Conservation (phyloP, 177 flowering plant species). For the Vitis hybrid region DNA sequence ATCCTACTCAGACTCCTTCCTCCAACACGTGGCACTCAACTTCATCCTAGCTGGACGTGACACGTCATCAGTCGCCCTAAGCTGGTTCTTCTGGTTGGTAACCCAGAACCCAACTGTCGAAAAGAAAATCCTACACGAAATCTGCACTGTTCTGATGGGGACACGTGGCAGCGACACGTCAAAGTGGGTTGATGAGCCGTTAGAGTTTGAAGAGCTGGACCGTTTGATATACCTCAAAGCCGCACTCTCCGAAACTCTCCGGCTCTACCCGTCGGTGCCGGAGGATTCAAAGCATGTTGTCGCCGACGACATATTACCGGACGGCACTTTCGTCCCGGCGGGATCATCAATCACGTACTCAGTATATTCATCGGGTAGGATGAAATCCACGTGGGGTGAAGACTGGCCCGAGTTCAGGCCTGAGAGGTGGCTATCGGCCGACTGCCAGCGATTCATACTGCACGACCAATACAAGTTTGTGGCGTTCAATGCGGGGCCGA, state of each 20-base stretch:
- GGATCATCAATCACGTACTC: conserved; percentile 77
- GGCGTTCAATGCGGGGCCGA: conserved; percentile 74
- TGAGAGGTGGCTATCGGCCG: conserved; percentile 61
- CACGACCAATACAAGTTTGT: conserved; percentile 56
- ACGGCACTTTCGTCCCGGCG: conserved; percentile 75
- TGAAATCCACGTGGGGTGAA: conserved; percentile 70
- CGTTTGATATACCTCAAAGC: conserved; percentile 67
- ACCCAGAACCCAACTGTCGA: conserved; percentile 51
- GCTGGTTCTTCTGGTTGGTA: conserved; percentile 76
- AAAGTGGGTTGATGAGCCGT: conserved; percentile 53
- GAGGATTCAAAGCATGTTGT: conserved; percentile 76
- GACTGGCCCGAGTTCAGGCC: conserved; percentile 70
- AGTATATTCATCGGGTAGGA: conserved; percentile 62
- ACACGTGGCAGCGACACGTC: conserved; percentile 53
- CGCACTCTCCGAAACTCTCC: conserved; percentile 66
- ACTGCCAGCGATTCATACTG: conserved; percentile 34
- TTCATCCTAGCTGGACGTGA: conserved; percentile 87
- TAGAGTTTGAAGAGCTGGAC: conserved; percentile 62
- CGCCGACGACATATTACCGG: conserved; percentile 65
- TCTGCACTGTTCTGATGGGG: conserved; percentile 49
- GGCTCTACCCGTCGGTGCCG: conserved; percentile 78
- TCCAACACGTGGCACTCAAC: conserved; percentile 70
- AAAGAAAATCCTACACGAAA: conserved; percentile 45
- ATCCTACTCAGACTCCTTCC: conserved; percentile 51
- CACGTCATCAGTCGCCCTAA: conserved; percentile 74